These are phyloP conservation scores for Selaginella tamariscina DNA, from an alignment of 75 land plant species.

Conservation along the genomic window DNA sequence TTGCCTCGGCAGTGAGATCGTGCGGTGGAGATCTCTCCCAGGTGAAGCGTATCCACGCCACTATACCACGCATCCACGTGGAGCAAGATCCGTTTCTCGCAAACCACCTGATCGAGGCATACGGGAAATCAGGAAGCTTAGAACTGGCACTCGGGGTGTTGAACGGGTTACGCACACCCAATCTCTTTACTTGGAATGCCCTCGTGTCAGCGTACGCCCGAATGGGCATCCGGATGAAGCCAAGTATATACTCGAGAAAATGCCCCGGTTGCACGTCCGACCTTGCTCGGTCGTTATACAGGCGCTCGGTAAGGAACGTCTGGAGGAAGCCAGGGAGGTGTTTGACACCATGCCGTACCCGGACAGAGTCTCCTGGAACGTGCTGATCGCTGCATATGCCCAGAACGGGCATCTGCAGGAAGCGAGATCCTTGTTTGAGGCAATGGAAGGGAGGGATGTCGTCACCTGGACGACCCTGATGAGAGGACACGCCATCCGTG, in stretches of 20 bases:
- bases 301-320: background rate
- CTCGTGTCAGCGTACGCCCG: background rate
- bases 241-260: background rate
- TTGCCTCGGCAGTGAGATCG: background rate
- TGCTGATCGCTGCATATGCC: conserved; percentile 32
- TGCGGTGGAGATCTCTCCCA: background rate
- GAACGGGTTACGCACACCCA: background rate
- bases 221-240: conserved; percentile 2
- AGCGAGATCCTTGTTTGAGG: conserved; percentile 22
- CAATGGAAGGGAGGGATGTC: conserved; percentile 18
- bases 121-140: background rate
- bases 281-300: background rate
- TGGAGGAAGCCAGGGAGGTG: conserved; percentile 1
- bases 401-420: conserved; percentile 23
- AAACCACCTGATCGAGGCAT: background rate
- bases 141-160: background rate
- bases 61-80: background rate
- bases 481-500: conserved; percentile 4
- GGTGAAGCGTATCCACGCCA: background rate
- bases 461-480: conserved; percentile 29
- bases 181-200: conserved; percentile 2
- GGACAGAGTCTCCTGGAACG: conserved; percentile 19
- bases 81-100: background rate
- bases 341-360: conserved; percentile 13
- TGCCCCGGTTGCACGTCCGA: background rate